Evolutionary conservation across 2,329 filamentous ascomycete species (phyloP), one percentile per base, ranked within the genome.

Genomic region (Pseudopyrenochaeta lycopersici): DNA sequence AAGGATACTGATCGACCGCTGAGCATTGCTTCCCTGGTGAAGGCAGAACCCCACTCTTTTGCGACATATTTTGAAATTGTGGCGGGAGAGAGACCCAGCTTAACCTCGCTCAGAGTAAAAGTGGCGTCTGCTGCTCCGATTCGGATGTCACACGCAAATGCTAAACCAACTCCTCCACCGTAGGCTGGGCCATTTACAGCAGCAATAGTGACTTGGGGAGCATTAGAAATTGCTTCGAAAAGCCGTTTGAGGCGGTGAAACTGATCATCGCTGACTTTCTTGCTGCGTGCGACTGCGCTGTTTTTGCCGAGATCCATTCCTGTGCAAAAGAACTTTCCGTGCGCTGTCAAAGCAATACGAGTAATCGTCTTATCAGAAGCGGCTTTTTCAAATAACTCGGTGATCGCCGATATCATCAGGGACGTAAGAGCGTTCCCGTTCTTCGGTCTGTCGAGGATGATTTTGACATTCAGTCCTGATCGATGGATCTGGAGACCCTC

Each of bases 131-230:
- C 42, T 1, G 54, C 44, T 3, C 50, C 64, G 7, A 76, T 48
- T 4, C 78, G 68, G 10, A 80, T 60, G 48, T 81, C 78, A 56
- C 78, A 81, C 1, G 70, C 68, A 56, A 80, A 79, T 0, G 76
- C 77, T 0, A 81, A 63, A 0, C 79, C 79, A 1, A 80, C 76
- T 0, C 79, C 79, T 1, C 77, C 78, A 1, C 78, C 79, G 49
- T 77, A 80, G 2, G 73, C 72, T 2, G 78, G 76, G 0, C 79
- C 78, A 30, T 81, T 78, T 23, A 81, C 54, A 3, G 58, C 66
- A 1, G 78, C 77, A 31, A 81, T 76, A 0, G 77, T 81, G 1
- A 73, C 71, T 45, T 81, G 77, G 11, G 77, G 74, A 0, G 67
- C 75, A 1, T 56, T 57, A 32, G 79, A 77, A 15, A 81, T 78